A percentile compares a stretch with the other conserved stretches of the same genome.
Evolutionary conservation across 1,139 yeast species (phyloP).

Genomic region (Magnusiomyces magnusii): DNA sequence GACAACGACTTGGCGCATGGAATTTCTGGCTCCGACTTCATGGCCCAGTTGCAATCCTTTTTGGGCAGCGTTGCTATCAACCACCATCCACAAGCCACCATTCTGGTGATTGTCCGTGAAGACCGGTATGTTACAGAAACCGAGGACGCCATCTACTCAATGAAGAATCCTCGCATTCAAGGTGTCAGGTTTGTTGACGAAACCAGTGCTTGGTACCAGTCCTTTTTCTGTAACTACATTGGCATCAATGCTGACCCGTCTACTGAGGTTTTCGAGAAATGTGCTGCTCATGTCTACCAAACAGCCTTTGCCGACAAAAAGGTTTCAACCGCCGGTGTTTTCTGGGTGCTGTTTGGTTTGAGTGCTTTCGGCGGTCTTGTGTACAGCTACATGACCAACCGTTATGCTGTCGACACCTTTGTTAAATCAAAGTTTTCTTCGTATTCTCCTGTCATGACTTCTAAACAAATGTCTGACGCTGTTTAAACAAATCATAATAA

Average conservation of each 20-base stretch:
- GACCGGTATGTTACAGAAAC: slow-evolving; percentile 16
- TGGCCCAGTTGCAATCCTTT: slow-evolving; percentile 11
- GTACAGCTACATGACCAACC: background rate
- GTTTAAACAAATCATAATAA: background rate
- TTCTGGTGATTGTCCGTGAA: slow-evolving; percentile 12
- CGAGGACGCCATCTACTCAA: slow-evolving; percentile 16
- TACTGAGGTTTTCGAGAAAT: slow-evolving; percentile 12
- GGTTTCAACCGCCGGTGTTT: background rate
- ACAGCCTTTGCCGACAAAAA: background rate
- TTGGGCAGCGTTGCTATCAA: slow-evolving; percentile 14
- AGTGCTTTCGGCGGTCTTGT: background rate
- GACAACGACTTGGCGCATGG: slow-evolving; percentile 13
- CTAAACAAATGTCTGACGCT: background rate
- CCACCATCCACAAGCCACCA: slow-evolving; percentile 11
- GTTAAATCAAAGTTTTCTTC: background rate
- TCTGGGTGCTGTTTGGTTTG: background rate
- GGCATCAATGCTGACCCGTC: slow-evolving; percentile 11
- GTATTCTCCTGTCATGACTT: background rate
- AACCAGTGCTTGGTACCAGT: slow-evolving; percentile 13
- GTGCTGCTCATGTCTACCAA: slow-evolving; percentile 1
- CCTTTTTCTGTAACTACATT: slow-evolving; percentile 15
- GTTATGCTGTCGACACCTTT: background rate
- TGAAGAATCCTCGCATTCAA: slow-evolving; percentile 12
- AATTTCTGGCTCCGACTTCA: slow-evolving; percentile 12
- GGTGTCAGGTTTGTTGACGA: slow-evolving; percentile 15